phyloP scores from a whole-genome alignment of 345 rosid genomes.

The Eutrema yunnanense region DNA sequence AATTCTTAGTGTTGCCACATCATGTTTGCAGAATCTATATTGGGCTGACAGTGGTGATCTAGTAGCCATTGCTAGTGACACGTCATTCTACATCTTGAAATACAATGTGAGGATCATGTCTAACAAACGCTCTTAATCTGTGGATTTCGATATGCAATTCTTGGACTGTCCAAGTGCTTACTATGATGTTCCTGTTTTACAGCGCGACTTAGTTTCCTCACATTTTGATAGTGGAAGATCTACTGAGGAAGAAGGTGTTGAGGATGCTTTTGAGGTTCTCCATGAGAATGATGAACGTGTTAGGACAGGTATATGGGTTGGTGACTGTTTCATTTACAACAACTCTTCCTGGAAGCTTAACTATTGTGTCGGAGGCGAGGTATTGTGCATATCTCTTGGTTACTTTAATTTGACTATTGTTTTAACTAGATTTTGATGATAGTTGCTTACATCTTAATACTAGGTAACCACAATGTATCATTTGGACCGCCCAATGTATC shows the following conservation, averaged over 20 bases:
- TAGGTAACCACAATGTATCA: constrained; percentile 99
- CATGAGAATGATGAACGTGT: constrained; percentile 98
- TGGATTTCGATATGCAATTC: neutral
- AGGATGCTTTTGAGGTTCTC: constrained; percentile 98
- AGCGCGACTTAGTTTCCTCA: constrained; percentile 87
- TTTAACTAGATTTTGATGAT: neutral
- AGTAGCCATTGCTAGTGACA: constrained; percentile 92
- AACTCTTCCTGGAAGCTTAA: constrained; percentile 98
- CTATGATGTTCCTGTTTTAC: constrained; percentile 26
- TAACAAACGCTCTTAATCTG: neutral
- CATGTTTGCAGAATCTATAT: constrained; percentile 67
- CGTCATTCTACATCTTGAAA: constrained; percentile 95
- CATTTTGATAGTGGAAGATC: constrained; percentile 85
- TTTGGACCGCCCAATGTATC: constrained; percentile 99
- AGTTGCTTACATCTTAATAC: constrained; percentile 2
- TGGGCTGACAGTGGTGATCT: constrained; percentile 99
- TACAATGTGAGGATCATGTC: constrained; percentile 58
- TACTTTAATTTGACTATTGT: neutral
- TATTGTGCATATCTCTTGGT: constrained; percentile 29
- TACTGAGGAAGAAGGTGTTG: constrained; percentile 96
- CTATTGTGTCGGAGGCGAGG: constrained; percentile 99
- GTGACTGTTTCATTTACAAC: constrained; percentile 98
- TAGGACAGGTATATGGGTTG: constrained; percentile 99
- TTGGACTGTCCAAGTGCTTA: constrained; percentile 11
- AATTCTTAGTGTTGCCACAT: constrained; percentile 6